Conservation (phyloP, 2,329 filamentous ascomycete species). For the Colletotrichum musae region DNA sequence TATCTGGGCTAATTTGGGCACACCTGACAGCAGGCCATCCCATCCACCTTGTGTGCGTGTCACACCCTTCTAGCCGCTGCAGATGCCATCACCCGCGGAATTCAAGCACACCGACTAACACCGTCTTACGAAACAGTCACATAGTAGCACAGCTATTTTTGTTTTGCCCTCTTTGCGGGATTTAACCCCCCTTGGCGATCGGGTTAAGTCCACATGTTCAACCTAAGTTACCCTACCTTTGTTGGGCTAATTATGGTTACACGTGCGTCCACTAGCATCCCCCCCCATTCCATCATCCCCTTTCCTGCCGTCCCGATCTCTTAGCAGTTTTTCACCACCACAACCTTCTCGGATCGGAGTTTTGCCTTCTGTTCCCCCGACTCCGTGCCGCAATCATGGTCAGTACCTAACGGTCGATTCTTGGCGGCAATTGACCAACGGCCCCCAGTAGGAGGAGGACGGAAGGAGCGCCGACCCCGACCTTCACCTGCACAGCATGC, state of each 20-base stretch:
- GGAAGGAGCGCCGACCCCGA: neutral
- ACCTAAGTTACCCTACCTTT: too few relatives aligned
- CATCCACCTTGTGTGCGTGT: constrained; percentile 16
- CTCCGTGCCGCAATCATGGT: constrained; percentile 43
- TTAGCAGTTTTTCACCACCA: constrained; percentile 2
- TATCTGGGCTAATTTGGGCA: constrained; percentile 48
- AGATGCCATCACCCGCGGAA: constrained; percentile 41
- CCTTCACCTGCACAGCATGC: constrained; percentile 15
- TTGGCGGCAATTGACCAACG: constrained; percentile 23
- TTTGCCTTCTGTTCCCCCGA: constrained; percentile 20
- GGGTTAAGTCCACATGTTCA: constrained; percentile 20
- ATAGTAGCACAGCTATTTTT: constrained; percentile 51
- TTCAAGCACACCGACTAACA: constrained; percentile 35
- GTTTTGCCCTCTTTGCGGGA: constrained; percentile 49
- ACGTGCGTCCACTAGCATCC: neutral
- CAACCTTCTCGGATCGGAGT: constrained; percentile 1
- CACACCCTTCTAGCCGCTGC: constrained; percentile 24
- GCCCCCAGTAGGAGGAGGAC: neutral
- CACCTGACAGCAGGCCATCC: constrained; percentile 13
- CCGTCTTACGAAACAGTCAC: neutral
- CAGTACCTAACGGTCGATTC: constrained; percentile 22
- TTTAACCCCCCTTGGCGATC: constrained; percentile 26
- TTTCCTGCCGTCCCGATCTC: neutral
- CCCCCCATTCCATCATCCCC: neutral
- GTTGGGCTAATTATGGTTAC: constrained; percentile 35